Base-by-base conservation (phyloP, 2,329 filamentous ascomycete species). In the Pseudodiploospora longispora region DNA sequence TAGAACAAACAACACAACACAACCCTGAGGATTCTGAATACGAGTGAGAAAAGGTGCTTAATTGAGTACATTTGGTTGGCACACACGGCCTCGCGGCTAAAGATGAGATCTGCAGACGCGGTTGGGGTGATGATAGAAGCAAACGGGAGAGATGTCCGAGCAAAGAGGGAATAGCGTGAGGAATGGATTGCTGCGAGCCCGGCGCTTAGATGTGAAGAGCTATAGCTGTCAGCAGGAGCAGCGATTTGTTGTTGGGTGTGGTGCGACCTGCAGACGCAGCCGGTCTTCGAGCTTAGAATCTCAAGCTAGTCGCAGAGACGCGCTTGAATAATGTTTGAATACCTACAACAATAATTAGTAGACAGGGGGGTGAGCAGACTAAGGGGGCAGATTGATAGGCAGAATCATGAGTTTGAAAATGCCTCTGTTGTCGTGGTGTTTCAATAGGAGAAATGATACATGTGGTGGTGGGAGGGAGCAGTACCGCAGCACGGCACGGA, bases 181-280 rank as follows among this genome's bases (percentile, higher is more conserved):
- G 19, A 19, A 19, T 19, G 19, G 19, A 19, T 19, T 19, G 19
- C 19, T 19, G 37, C 41, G 30, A 35, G 41, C 36, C 48, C 40
- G 52, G 56, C 56, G 56, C 56, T 58, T 58, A 58, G 48, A 52
- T 48, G 49, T 49, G 47, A 55, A 47, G 34, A 45, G 36, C 43
- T 41, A 44, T 36, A 39, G 29, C 30, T 28, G 30, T 44, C 27
- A 43, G 33, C 37, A 38, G 36, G 35, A 27, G 32, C n/a, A 35
- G 44, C 30, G 36, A 34, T 33, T 33, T 33, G 38, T 34, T 27
- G 29, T 36, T 28, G 36, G 40, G 36, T 6, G 19, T 19, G 19
- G 19, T 19, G 19, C 19, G 19, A 19, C 19, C 19, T 19, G 19
- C 19, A 19, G 19, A 19, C 19, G 19, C 19, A 19, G 19, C 19